Evolutionary conservation across 805 yeast species (phyloP), one percentile per base, ranked within the genome.

Genomic region (Saturnispora ahearnii): DNA sequence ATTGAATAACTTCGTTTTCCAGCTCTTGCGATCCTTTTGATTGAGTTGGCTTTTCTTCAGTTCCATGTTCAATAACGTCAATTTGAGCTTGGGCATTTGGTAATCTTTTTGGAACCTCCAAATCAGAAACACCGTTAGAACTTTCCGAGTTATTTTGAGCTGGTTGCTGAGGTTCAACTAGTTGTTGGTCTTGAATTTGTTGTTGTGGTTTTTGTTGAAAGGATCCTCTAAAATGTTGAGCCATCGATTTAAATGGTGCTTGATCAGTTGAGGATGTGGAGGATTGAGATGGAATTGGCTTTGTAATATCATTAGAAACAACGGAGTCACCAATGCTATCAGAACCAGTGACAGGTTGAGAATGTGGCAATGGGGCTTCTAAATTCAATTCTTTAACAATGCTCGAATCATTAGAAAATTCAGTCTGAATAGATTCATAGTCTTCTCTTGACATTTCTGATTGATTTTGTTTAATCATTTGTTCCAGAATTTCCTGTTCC

Each of bases 171-270:
- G 40, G 21, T 10, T 36, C 12, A 22, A 7, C 21, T 18, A 15
- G 40, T 18, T n/a, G 24, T 36, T 34, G 37, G n/a, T 36, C 40
- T 36, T 18, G 22, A 2, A 22, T n/a, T 22, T 36, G 24, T 18
- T 36, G 40, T 18, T 11, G 36, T 18, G 24, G 32, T 41, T 44
- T 28, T 42, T 40, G 9, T 44, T 55, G 56, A 10, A 57, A 58
- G 11, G 45, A 42, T 13, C 76, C 67, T 48, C 79, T 70, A 21
- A 76, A 53, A 46, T 73, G 72, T 50, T 74, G 73, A 5, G 81
- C 81, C 74, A 76, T 72, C 11, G 53, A 50, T 28, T 52, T 51
- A 21, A 41, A 43, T 15, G 43, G 30, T 13, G 37, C 26, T 24
- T 33, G 34, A 34, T 33, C 36, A n/a, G 50, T 33, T 4, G 46